Base-by-base conservation (phyloP, 176 grass and related monocot species). In the Oryza glaberrima region DNA sequence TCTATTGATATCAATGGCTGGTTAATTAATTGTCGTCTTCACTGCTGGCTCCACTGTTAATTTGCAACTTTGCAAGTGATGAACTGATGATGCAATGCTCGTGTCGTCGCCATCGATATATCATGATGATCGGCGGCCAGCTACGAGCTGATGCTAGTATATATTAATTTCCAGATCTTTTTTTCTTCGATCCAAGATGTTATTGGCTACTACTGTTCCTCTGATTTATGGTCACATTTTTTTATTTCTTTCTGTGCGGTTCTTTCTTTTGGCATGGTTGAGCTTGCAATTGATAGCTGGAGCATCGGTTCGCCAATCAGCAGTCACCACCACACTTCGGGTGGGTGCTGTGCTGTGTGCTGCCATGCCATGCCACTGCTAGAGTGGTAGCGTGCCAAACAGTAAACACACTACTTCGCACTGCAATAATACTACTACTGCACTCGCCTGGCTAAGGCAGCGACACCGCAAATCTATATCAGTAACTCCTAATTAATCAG, bases 211-310 rank as follows among this genome's bases (percentile, higher is more conserved):
- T 17, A 72, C 28, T 66, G 10, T 65, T 70, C 76, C 65, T 75
- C 80, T 84, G 70, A 87, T 87, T 91, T 72, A 81, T 87, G 81
- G 81, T 76, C 71, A 14, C 69, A 17, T 73, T 79, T 44, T 44
- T 44, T 43, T 43, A 28, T 28, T 32, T 43, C 4, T 41, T 83
- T 43, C 25, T 11, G 8, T 52, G 40, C 46, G 14, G 3, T 83
- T 64, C 48, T 79, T 45, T 63, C 34, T 66, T 66, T 76, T 84
- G 76, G 65, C 76, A 38, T 54, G 52, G 17, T 65, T 75, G 36
- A 61, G 20, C 36, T 67, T 79, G 11, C 60, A 49, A 63, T 70
- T 43, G 30, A 32, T 32, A 32, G 70, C 48, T 75, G 70, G 63
- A 76, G 43, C 40, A 82, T 77, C 19, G 23, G 17, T 67, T 54